phyloP scores from a whole-genome alignment of 352 stramenopile species.

The Pseudoperonospora humuli region DNA sequence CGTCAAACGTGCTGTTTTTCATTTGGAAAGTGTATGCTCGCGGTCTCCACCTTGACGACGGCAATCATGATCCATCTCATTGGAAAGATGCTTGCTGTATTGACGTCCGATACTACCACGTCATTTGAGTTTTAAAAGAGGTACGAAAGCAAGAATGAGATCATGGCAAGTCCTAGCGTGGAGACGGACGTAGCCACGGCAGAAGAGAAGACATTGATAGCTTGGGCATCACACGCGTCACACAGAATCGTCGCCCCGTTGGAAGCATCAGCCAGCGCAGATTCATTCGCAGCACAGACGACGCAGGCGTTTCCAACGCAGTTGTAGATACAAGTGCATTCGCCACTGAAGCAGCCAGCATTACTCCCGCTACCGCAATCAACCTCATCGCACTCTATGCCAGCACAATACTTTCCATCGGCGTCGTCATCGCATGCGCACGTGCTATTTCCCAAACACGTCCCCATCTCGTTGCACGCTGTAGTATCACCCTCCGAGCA shows the following conservation, averaged over 20 bases:
- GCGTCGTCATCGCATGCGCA: conserved; percentile 42
- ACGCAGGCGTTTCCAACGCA: conserved; percentile 39
- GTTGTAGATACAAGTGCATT: conserved; percentile 49
- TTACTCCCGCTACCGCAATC: conserved; percentile 39
- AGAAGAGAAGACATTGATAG: neutral
- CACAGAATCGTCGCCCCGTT: conserved; percentile 36
- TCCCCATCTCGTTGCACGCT: conserved; percentile 45
- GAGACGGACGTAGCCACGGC: neutral
- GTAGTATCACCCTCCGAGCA: conserved; percentile 39
- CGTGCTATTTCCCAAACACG: conserved; percentile 51
- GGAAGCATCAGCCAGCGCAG: conserved; percentile 18
- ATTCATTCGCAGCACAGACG: conserved; percentile 35
- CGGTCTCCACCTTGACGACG: too few relatives aligned
- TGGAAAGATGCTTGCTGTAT: neutral
- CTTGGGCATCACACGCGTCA: conserved; percentile 15
- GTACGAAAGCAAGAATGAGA: neutral
- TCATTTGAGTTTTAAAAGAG: neutral
- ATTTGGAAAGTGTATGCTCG: too few relatives aligned
- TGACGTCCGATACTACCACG: too few relatives aligned
- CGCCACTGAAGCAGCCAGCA: conserved; percentile 43
- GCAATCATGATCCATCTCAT: neutral
- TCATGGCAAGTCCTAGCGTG: neutral
- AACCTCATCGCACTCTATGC: conserved; percentile 40
- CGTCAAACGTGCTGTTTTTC: too few relatives aligned
- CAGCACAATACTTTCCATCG: conserved; percentile 45